A percentile compares a stretch with the other conserved stretches of the same genome.
Evolutionary conservation across 495 filamentous ascomycete species (phyloP).

Genomic region (Daldinia bambusicola): DNA sequence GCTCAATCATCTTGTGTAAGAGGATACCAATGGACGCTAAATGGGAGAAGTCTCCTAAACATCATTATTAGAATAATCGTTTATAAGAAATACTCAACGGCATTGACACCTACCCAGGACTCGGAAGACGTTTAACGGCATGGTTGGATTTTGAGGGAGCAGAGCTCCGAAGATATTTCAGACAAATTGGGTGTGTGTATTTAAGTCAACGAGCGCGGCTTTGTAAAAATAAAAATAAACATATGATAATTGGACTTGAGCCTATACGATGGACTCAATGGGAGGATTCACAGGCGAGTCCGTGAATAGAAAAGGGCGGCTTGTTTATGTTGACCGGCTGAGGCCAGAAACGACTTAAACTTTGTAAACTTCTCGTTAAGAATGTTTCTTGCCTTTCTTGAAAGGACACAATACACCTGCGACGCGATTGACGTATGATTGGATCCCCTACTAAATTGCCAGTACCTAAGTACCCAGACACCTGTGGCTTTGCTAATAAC

Average conservation of each 20-base stretch:
- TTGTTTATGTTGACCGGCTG: conserved; percentile 17
- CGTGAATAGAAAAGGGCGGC: neutral
- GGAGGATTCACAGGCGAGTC: conserved; percentile 25
- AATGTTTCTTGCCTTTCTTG: conserved; percentile 34
- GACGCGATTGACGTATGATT: conserved; percentile 51
- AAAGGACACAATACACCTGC: conserved; percentile 42
- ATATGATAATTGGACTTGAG: neutral
- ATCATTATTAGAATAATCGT: conserved; percentile 18
- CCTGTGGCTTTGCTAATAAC: neutral
- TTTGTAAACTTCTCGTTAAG: neutral
- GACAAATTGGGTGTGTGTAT: neutral
- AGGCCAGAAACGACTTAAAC: neutral
- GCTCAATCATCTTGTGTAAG: conserved; percentile 92
- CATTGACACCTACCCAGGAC: conserved; percentile 71
- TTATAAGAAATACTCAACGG: neutral
- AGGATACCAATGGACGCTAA: conserved; percentile 93
- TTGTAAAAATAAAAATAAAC: neutral
- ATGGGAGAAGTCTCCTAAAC: conserved; percentile 90
- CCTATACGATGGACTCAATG: conserved; percentile 18
- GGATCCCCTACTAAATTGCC: conserved; percentile 38
- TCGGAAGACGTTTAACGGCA: conserved; percentile 85
- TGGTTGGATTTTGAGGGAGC: conserved; percentile 53
- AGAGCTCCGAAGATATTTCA: conserved; percentile 39
- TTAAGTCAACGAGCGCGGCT: neutral
- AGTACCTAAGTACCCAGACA: neutral